A percentile compares a stretch with the other conserved stretches of the same genome.
Conservation (phyloP, 2,329 filamentous ascomycete species). For the Diaporthe nobilis region DNA sequence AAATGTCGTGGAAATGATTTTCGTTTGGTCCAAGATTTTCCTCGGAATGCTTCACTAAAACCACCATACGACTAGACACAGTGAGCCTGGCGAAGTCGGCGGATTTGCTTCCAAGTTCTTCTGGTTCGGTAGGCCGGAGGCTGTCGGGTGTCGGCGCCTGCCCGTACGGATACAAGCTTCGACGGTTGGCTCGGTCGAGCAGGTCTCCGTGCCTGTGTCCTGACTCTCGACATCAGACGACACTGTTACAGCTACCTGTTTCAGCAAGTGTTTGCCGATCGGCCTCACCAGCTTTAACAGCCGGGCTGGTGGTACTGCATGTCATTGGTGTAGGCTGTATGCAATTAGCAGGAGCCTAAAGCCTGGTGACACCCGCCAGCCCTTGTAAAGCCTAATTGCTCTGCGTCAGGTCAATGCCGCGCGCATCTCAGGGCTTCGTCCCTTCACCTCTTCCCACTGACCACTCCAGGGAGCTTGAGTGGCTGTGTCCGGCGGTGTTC, state of each 20-base stretch:
- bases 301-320: slow-evolving; percentile 3
- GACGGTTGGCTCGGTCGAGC: not conserved
- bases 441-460: too few relatives aligned
- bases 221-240: slow-evolving; percentile 23
- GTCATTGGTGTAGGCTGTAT: not conserved
- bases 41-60: not conserved
- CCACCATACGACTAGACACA: not conserved
- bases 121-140: not conserved
- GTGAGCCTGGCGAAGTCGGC: not conserved
- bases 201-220: slow-evolving; percentile 12
- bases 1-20: not conserved
- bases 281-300: not conserved
- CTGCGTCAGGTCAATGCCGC: not conserved
- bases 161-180: not conserved
- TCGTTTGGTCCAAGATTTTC: too few relatives aligned
- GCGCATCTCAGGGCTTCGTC: not conserved
- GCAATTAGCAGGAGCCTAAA: not conserved
- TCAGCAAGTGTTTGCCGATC: slow-evolving; percentile 23
- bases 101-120: not conserved
- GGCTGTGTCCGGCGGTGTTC: too few relatives aligned
- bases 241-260: slow-evolving; percentile 17
- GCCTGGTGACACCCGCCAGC: not conserved
- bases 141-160: not conserved
- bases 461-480: too few relatives aligned
- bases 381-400: not conserved